These are phyloP conservation scores for Trichoderma polysporum DNA, from an alignment of 2,329 filamentous ascomycete species.

Conservation along the genomic window DNA sequence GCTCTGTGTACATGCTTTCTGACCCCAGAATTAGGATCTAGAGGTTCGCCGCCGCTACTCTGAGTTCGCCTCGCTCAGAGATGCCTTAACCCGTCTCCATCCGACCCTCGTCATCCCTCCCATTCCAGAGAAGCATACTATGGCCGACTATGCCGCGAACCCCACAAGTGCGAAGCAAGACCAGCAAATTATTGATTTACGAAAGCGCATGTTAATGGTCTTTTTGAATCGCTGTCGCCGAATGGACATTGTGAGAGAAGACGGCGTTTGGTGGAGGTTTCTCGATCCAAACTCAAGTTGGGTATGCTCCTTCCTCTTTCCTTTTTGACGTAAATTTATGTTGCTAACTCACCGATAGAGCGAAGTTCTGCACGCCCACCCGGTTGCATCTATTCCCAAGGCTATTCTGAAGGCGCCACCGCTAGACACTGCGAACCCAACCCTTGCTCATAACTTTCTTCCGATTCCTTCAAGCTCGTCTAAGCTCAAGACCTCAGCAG, in stretches of 20 bases:
- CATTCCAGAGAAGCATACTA: slow-evolving; percentile 97
- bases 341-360: slow-evolving; percentile 54
- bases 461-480: slow-evolving; percentile 83
- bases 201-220: slow-evolving; percentile 94
- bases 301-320: slow-evolving; percentile 53
- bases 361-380: slow-evolving; percentile 91
- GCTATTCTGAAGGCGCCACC: slow-evolving; percentile 94
- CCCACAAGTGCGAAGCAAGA: slow-evolving; percentile 98
- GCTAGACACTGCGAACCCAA: slow-evolving; percentile 89
- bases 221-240: slow-evolving; percentile 90
- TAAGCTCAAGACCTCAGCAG: slow-evolving; percentile 67
- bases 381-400: slow-evolving; percentile 88
- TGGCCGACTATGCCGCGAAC: slow-evolving; percentile 97
- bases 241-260: slow-evolving; percentile 88
- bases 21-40: slow-evolving; percentile 64
- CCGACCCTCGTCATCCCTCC: slow-evolving; percentile 94
- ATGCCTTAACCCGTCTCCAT: slow-evolving; percentile 86
- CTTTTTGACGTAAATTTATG: neutral
- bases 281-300: slow-evolving; percentile 98
- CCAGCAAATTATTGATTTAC: slow-evolving; percentile 90
- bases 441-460: slow-evolving; percentile 79
- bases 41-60: slow-evolving; percentile 95
- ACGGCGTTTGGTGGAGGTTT: slow-evolving; percentile 97
- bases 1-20: neutral
- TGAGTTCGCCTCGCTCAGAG: slow-evolving; percentile 88